Conservation (phyloP, 2,329 filamentous ascomycete species). For the Neocucurbitaria cava region DNA sequence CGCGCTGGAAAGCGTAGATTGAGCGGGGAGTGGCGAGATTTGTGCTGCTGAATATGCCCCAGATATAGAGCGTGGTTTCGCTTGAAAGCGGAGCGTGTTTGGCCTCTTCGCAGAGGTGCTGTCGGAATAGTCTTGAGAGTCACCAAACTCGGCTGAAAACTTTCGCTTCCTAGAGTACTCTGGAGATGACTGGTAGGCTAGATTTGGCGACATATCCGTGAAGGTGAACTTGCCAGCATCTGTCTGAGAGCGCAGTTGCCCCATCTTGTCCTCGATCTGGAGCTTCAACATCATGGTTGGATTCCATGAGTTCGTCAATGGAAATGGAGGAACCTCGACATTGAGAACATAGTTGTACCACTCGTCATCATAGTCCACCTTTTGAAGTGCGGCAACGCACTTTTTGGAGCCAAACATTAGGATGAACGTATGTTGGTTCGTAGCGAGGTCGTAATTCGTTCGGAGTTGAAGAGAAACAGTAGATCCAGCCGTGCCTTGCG, state of each 20-base stretch:
- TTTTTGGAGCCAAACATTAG: constrained; percentile 83
- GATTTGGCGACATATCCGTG: constrained; percentile 53
- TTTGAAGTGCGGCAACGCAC: constrained; percentile 71
- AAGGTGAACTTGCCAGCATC: constrained; percentile 70
- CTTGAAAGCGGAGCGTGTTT: constrained; percentile 46
- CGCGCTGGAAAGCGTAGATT: constrained; percentile 43
- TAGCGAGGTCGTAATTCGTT: constrained; percentile 75
- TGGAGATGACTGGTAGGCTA: constrained; percentile 40
- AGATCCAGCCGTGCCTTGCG: constrained; percentile 71
- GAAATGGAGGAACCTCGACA: constrained; percentile 72
- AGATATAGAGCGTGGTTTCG: constrained; percentile 41
- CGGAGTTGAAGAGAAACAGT: constrained; percentile 77
- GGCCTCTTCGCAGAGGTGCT: constrained; percentile 45
- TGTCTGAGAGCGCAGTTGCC: constrained; percentile 57
- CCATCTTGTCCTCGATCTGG: constrained; percentile 65
- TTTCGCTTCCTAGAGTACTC: constrained; percentile 42
- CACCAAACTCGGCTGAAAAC: constrained; percentile 38
- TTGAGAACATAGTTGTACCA: constrained; percentile 74
- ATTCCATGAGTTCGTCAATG: constrained; percentile 62
- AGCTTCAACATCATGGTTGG: constrained; percentile 66
- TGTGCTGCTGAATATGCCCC: constrained; percentile 43
- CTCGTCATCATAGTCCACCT: constrained; percentile 64
- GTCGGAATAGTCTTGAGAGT: constrained; percentile 36
- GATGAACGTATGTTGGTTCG: constrained; percentile 61
- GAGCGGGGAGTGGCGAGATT: constrained; percentile 48